Evolutionary conservation across 202 grass and related monocot genomes (phyloP).

Genomic region (Panicum virgatum): DNA sequence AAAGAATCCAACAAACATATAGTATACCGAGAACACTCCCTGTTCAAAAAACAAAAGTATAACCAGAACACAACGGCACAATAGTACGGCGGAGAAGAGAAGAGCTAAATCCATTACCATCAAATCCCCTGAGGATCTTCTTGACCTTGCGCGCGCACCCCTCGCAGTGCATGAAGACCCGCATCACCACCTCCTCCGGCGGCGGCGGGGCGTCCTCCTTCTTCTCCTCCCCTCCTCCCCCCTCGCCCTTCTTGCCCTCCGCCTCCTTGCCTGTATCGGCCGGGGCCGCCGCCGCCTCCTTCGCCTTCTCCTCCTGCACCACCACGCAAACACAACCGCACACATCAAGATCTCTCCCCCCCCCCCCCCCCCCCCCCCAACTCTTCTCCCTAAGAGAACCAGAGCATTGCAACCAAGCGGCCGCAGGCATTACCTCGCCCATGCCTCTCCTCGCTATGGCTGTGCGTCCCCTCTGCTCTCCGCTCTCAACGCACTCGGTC

Average conservation of each 20-base stretch:
- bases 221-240: slow-evolving; percentile 22
- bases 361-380: too few relatives aligned
- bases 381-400: background rate
- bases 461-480: background rate
- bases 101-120: slow-evolving; percentile 37
- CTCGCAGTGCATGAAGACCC: slow-evolving; percentile 79
- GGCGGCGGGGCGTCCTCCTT: slow-evolving; percentile 32
- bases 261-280: slow-evolving; percentile 3
- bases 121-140: slow-evolving; percentile 56
- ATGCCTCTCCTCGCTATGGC: slow-evolving; percentile 16
- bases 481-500: slow-evolving; percentile 3
- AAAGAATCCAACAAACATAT: background rate
- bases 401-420: background rate
- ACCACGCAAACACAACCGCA: background rate
- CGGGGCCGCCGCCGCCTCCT: slow-evolving; percentile 28
- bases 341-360: slow-evolving; percentile 33
- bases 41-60: background rate
- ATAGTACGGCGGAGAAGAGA: background rate
- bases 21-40: background rate
- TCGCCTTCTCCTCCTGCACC: slow-evolving; percentile 53
- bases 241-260: background rate
- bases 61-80: slow-evolving; percentile 16
- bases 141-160: slow-evolving; percentile 77
- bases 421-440: slow-evolving; percentile 42
- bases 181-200: slow-evolving; percentile 67